Percentiles rank a stretch among this genome's conserved stretches.
These are phyloP conservation scores for Echites panduratus DNA, from an alignment of 257 asterid species.

Conservation along the genomic window DNA sequence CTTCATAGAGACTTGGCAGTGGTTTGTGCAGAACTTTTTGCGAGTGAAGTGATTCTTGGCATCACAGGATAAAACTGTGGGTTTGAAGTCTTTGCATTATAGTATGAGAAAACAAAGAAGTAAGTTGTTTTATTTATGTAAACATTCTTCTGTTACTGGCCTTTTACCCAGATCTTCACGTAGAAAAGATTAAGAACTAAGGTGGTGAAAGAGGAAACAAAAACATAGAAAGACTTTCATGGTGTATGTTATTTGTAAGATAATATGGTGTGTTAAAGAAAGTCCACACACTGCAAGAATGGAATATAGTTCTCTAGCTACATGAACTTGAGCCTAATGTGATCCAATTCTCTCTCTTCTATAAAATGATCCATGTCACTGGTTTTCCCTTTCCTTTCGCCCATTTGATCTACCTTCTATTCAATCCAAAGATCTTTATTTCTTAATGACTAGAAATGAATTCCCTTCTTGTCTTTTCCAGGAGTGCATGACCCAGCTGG, in stretches of 20 bases:
- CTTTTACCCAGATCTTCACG: not conserved
- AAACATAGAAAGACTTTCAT: not conserved
- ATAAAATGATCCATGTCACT: not conserved
- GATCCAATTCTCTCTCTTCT: not conserved
- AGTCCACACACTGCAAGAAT: not conserved
- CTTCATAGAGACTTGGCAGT: not conserved
- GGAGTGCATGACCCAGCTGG: conserved; percentile 37
- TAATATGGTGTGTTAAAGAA: not conserved
- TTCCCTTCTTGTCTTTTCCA: conserved; percentile 13
- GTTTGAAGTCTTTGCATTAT: not conserved
- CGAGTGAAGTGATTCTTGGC: not conserved
- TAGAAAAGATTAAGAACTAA: not conserved
- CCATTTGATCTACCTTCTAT: not conserved
- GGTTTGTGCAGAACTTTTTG: not conserved
- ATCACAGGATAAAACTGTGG: too few relatives aligned
- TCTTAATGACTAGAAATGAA: not conserved
- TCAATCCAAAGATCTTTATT: not conserved
- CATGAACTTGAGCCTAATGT: not conserved
- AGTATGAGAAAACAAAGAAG: not conserved
- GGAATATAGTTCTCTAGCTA: not conserved
- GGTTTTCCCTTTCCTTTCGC: not conserved
- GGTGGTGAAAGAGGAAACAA: not conserved
- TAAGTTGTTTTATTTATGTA: not conserved
- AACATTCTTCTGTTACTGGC: not conserved
- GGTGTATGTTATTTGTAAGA: not conserved